Conservation (phyloP, 768 basidiomycete species). For the Trametes sanguinea region DNA sequence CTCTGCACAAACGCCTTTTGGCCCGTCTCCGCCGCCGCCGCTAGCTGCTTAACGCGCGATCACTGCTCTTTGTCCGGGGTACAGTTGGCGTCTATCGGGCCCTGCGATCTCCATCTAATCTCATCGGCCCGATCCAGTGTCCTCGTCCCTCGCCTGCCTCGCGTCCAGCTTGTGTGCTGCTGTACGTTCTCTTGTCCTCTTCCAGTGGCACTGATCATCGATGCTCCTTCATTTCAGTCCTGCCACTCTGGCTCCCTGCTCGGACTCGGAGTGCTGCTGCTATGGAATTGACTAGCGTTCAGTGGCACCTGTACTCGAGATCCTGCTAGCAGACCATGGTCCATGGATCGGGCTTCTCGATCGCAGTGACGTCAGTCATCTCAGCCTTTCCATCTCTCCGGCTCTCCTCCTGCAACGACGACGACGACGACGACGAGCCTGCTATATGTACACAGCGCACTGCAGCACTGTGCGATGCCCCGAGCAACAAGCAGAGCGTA, state of each 20-base stretch:
- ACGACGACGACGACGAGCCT: neutral
- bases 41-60: neutral
- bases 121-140: conserved; percentile 15
- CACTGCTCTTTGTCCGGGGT: conserved; percentile 12
- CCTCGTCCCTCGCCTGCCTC: conserved; percentile 12
- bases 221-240: neutral
- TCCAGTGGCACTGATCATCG: conserved; percentile 12
- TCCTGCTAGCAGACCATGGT: neutral
- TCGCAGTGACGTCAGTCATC: conserved; percentile 7
- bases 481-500: too few species aligned
- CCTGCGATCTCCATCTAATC: conserved; percentile 14
- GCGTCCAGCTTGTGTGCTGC: conserved; percentile 6
- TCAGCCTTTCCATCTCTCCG: neutral
- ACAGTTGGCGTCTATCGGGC: neutral
- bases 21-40: neutral
- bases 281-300: neutral
- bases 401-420: neutral
- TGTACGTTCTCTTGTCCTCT: neutral
- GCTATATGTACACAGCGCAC: too few species aligned
- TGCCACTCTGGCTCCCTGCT: neutral
- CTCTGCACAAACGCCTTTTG: neutral
- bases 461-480: too few species aligned
- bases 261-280: neutral
- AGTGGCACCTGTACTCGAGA: neutral
- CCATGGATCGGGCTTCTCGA: neutral